phyloP scores from a whole-genome alignment of 352 stramenopile genomes.

The Achlya hypogyna region DNA sequence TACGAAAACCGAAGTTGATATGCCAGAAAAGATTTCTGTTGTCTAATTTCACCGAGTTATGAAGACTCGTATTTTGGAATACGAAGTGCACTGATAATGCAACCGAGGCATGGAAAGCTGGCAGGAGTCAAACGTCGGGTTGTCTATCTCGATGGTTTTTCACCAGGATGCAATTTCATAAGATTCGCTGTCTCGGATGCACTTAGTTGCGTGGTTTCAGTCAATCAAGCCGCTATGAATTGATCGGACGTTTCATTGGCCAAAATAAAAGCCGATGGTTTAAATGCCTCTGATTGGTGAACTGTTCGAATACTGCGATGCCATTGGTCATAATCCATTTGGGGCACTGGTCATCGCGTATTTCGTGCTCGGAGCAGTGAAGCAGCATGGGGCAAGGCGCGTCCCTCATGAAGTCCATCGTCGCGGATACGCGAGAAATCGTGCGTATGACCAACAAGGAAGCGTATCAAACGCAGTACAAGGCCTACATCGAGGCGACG shows the following conservation, averaged over 20 bases:
- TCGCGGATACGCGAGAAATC: constrained; percentile 73
- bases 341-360: too few relatives aligned
- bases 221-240: neutral
- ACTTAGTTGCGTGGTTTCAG: neutral
- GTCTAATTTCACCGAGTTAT: too few relatives aligned
- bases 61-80: too few relatives aligned
- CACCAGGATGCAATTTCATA: too few relatives aligned
- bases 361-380: neutral
- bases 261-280: too few relatives aligned
- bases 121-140: too few relatives aligned
- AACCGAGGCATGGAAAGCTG: too few relatives aligned
- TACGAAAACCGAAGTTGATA: too few relatives aligned
- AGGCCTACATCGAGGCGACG: constrained; percentile 13
- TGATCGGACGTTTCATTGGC: neutral
- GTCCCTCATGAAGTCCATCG: constrained; percentile 66
- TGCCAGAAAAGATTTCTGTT: too few relatives aligned
- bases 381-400: constrained; percentile 46
- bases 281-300: too few relatives aligned
- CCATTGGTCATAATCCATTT: neutral
- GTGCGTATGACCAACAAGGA: constrained; percentile 59
- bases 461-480: constrained; percentile 32
- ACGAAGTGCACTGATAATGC: too few relatives aligned
- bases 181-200: neutral
- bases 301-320: neutral
- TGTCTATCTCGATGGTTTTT: too few relatives aligned